Evolutionary conservation across 2,329 filamentous ascomycete species (phyloP).

Genomic region (Penicillium aurantiogriseum): DNA sequence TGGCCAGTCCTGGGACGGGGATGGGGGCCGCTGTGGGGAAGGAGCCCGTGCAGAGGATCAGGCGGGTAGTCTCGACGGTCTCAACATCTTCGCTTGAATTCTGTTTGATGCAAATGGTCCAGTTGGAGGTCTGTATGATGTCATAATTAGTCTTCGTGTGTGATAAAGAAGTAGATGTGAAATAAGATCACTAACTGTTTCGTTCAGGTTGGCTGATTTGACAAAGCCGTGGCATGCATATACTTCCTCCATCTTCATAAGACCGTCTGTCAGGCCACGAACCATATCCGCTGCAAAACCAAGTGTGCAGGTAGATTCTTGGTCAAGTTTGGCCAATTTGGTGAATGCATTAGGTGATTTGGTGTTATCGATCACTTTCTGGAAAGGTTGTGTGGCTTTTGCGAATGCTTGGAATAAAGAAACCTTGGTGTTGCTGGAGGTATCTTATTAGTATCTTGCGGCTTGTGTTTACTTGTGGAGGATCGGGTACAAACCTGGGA

Average conservation of each 20-base stretch:
- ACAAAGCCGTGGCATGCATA: conserved; percentile 35
- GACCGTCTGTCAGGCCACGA: conserved; percentile 45
- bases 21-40: conserved; percentile 48
- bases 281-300: conserved; percentile 58
- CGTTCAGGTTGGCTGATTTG: conserved; percentile 33
- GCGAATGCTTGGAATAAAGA: conserved; percentile 59
- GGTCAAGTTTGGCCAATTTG: conserved; percentile 53
- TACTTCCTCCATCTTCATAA: conserved; percentile 39
- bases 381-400: conserved; percentile 53
- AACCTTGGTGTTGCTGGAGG: conserved; percentile 59
- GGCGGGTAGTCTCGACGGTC: conserved; percentile 41
- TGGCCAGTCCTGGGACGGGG: conserved; percentile 40
- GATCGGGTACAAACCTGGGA: conserved; percentile 44
- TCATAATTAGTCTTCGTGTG: conserved; percentile 13
- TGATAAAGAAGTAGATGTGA: neutral
- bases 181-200: conserved; percentile 25
- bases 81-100: conserved; percentile 30
- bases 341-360: conserved; percentile 56
- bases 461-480: neutral
- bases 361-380: conserved; percentile 49
- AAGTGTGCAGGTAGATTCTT: conserved; percentile 58
- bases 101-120: conserved; percentile 35
- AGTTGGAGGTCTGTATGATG: conserved; percentile 20
- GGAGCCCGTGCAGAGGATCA: conserved; percentile 62
- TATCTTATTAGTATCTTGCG: neutral